Base-by-base conservation (phyloP, 129 eudicot genomes). In the Chrysanthemum seticuspe region DNA sequence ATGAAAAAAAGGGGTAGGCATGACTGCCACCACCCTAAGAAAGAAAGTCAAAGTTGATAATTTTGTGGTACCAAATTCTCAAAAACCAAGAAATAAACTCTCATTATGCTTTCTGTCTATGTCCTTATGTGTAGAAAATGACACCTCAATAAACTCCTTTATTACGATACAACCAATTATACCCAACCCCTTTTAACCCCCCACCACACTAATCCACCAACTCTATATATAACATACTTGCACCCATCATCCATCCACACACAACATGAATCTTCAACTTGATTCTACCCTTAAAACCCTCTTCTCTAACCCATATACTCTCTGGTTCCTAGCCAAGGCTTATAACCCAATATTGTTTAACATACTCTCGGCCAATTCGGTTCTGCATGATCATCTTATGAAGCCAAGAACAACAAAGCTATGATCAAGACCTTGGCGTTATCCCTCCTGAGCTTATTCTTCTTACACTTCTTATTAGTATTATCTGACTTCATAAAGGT, bases 391-490 rank as follows among this genome's bases (percentile, higher is more conserved):
- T 72, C 48, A 66, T 16, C 62, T 10, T 52, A 27, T 25, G 67
- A 11, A 14, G 12, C 81, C 62, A 62, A 8, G 16, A 11, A 45
- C 44, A 31, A 21, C 82, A 16, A 23, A 2, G 16, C 16, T 82
- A 67, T 86, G 87, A 83, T 40, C 23, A n/a, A 9, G 13, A 25
- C 60, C 15, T 2, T 70, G 92, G 85, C 79, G 81, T 45, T 87
- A 87, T 67, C 88, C 82, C 92, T 87, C 85, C 83, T 81, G 92
- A 87, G 92, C 92, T 87, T 87, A 76, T 87, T 73, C 83, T 87
- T 84, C 87, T 87, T 72, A 84, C 7, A 29, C 57, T 60, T 55
- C 12, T 36, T 12, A 18, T 25, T 36, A 18, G 9, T 52, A 7
- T 55, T 66, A 29, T 70, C 23, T 62, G 19, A 81, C 87, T 76